Evolutionary conservation across 108 stramenopile species (phyloP), one percentile per base, ranked within the genome.

Genomic region (Discostella stelligeroides): DNA sequence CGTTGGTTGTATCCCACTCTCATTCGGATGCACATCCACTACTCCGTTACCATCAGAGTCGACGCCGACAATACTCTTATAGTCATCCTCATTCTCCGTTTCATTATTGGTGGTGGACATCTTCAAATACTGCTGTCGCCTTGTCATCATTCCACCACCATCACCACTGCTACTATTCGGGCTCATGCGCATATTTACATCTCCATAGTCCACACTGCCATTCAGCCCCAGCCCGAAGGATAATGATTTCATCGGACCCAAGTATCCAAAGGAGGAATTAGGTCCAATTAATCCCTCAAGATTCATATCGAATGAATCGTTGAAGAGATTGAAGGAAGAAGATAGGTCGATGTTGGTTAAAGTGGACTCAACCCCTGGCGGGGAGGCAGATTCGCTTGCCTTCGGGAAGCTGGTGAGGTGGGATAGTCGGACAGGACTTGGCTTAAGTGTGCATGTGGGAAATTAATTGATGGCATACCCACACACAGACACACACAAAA

Each of bases 261-360:
- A 27, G 53, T 34, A 34, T 34, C 53, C 53, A 20, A 58, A 60
- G 24, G 70, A 70, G n/a, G 87, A 48, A 68, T 70, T 64, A 70
- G 74, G 57, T 51, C 86, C 85, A 40, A 89, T 82, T 14, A 84
- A 73, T 40, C 75, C 64, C 38, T 82, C 86, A 7, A 83, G 67
- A 60, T 92, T 88, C 73, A 85, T 86, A 59, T 93, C 92, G 68
- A 93, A 93, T 18, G 89, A 90, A 68, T 88, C 83, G 50, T 92
- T 92, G 76, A 92, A 92, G 18, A 92, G 75, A 25, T 73, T 69
- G 60, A 90, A 92, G 12, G 89, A 88, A 14, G 88, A 86, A 21
- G 86, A 83, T 56, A 86, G 84, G 18, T 88, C 86, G 46, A 92
- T 79, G 28, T 70, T 79, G 13, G n/a, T 43, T 15, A 48, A 57